Conservation (phyloP, 2,329 filamentous ascomycete species). For the Zymoseptoria brevis region DNA sequence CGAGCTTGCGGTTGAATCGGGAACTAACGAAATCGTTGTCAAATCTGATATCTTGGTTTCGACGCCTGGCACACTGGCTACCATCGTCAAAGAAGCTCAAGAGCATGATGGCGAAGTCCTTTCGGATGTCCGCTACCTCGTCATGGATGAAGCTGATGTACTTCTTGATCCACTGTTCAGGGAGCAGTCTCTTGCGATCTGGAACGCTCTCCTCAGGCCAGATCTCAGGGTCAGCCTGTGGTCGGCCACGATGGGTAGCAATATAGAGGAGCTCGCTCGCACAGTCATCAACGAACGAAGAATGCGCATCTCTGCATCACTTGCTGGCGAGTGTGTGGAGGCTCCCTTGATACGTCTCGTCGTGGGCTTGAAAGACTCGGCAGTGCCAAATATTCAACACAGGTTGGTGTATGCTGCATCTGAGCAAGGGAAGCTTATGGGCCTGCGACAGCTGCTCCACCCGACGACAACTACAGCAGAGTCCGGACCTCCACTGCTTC, state of each 20-base stretch:
- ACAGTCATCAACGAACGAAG: slow-evolving; percentile 54
- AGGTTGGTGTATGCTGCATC: slow-evolving; percentile 84
- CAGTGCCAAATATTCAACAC: slow-evolving; percentile 85
- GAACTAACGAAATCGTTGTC: slow-evolving; percentile 43
- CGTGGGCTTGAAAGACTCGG: slow-evolving; percentile 92
- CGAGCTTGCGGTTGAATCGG: slow-evolving; percentile 21
- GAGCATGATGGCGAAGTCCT: slow-evolving; percentile 23
- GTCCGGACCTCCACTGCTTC: slow-evolving; percentile 52
- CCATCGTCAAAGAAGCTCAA: slow-evolving; percentile 53
- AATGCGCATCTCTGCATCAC: slow-evolving; percentile 13
- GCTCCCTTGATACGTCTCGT: slow-evolving; percentile 68
- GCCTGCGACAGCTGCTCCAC: slow-evolving; percentile 79
- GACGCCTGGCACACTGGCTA: slow-evolving; percentile 69
- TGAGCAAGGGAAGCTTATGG: slow-evolving; percentile 87
- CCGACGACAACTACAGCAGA: slow-evolving; percentile 57
- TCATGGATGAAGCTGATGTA: slow-evolving; percentile 92
- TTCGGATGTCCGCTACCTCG: slow-evolving; percentile 60
- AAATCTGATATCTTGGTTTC: slow-evolving; percentile 74
- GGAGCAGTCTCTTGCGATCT: slow-evolving; percentile 77
- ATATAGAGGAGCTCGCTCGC: slow-evolving; percentile 70
- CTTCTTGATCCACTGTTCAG: slow-evolving; percentile 85
- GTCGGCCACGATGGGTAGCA: slow-evolving; percentile 96
- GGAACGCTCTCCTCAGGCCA: slow-evolving; percentile 66
- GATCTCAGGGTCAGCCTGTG: slow-evolving; percentile 72
- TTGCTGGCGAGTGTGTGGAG: slow-evolving; percentile 2